Percentiles rank a stretch among this genome's conserved stretches.
phyloP scores from a whole-genome alignment of 371 early-diverging fungal species.

The Mortierella sp. region DNA sequence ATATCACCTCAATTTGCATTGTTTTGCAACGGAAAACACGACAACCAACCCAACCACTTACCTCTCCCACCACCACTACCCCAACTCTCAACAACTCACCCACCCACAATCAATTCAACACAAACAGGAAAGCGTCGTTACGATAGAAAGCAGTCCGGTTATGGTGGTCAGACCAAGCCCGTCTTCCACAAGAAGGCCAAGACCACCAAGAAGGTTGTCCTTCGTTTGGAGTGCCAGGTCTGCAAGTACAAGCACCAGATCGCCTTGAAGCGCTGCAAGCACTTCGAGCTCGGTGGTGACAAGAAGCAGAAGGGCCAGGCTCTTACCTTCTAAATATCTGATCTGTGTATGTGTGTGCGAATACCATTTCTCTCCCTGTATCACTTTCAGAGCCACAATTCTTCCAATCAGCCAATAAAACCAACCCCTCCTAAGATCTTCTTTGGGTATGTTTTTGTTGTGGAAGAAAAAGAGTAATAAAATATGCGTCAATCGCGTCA shows the following conservation, averaged over 20 bases:
- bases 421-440: neutral
- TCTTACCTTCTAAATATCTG: slow-evolving; percentile 11
- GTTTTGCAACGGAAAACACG: neutral
- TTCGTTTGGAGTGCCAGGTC: slow-evolving; percentile 98
- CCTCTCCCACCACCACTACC: neutral
- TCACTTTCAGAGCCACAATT: neutral
- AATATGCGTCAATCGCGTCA: neutral
- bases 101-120: slow-evolving; percentile 57
- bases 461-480: neutral
- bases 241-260: slow-evolving; percentile 98
- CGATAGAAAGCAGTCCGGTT: slow-evolving; percentile 92
- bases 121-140: slow-evolving; percentile 84
- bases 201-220: slow-evolving; percentile 99
- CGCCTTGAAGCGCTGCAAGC: slow-evolving; percentile 99
- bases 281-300: slow-evolving; percentile 99
- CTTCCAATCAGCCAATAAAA: neutral
- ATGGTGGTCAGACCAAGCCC: slow-evolving; percentile 99
- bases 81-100: slow-evolving; percentile 2
- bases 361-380: neutral
- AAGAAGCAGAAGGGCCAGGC: slow-evolving; percentile 86
- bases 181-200: slow-evolving; percentile 96
- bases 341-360: neutral
- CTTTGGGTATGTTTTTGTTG: neutral
- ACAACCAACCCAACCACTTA: no score
- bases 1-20: neutral